Conservation (phyloP, 2,329 filamentous ascomycete genomes). For the Penicillium sp. region DNA sequence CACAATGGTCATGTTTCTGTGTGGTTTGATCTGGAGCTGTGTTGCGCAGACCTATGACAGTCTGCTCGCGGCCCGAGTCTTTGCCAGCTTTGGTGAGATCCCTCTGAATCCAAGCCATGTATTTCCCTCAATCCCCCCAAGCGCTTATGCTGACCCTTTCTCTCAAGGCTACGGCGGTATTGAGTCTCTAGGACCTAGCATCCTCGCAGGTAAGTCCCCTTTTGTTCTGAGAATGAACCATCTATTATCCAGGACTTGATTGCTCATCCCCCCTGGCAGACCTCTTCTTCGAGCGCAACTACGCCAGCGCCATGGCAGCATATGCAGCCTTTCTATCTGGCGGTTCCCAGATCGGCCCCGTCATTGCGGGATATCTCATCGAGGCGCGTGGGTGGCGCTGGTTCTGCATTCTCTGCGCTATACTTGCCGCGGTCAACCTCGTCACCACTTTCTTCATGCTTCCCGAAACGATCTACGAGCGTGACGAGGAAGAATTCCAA, state of each 20-base stretch:
- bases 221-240: not conserved
- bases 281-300: constrained; percentile 23
- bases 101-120: too few species aligned
- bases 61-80: constrained; percentile 28
- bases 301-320: constrained; percentile 29
- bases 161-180: constrained; percentile 21
- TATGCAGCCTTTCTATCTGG: constrained; percentile 30
- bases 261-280: constrained; percentile 16
- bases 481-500: constrained; percentile 18
- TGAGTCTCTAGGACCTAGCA: constrained; percentile 31
- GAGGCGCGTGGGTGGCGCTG: constrained; percentile 32
- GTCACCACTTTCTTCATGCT: constrained; percentile 29
- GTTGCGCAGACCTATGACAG: constrained; percentile 28
- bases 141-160: not conserved
- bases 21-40: constrained; percentile 27
- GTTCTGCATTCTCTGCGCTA: constrained; percentile 33
- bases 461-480: constrained; percentile 31
- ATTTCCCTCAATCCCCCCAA: not conserved
- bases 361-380: constrained; percentile 33
- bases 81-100: constrained; percentile 27
- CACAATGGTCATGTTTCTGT: constrained; percentile 28
- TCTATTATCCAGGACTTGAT: not conserved
- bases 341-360: constrained; percentile 31
- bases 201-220: constrained; percentile 23
- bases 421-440: constrained; percentile 27